A percentile compares a stretch with the other conserved stretches of the same genome.
phyloP scores from a whole-genome alignment of 805 yeast species.

The Tetrapisispora arboricola region DNA sequence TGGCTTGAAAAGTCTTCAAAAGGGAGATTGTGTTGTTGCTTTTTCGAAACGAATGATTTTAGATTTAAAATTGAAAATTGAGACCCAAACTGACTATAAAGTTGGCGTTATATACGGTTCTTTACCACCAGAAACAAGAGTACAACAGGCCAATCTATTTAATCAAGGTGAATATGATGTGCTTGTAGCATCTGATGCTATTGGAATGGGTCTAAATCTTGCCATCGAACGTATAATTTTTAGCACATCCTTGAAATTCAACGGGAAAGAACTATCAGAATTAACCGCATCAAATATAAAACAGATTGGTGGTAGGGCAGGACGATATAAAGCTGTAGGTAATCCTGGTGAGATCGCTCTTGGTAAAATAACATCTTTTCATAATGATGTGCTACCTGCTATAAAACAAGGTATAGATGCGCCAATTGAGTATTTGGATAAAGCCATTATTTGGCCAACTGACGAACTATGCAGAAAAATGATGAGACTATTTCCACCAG shows the following conservation, averaged over 20 bases:
- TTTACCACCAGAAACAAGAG: constrained; percentile 88
- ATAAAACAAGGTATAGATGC: constrained; percentile 40
- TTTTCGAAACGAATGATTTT: constrained; percentile 71
- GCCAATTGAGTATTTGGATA: constrained; percentile 41
- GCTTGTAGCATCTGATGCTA: constrained; percentile 92
- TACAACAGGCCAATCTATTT: constrained; percentile 70
- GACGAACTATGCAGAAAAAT: constrained; percentile 57
- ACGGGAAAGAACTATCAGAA: constrained; percentile 43
- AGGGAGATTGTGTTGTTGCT: constrained; percentile 86
- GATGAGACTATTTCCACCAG: constrained; percentile 48
- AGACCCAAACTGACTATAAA: constrained; percentile 45
- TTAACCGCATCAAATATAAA: constrained; percentile 62
- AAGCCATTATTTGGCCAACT: constrained; percentile 77
- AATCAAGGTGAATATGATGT: constrained; percentile 71
- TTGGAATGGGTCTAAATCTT: constrained; percentile 93
- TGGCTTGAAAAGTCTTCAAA: constrained; percentile 22
- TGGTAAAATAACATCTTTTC: constrained; percentile 49
- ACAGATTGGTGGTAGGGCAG: constrained; percentile 96
- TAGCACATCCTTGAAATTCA: constrained; percentile 54
- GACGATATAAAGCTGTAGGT: constrained; percentile 44
- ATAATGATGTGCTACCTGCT: constrained; percentile 33
- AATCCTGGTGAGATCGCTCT: constrained; percentile 16
- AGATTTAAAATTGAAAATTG: constrained; percentile 59
- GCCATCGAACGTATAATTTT: constrained; percentile 75
- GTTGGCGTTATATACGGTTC: constrained; percentile 94